These are phyloP conservation scores for Mortierella sp. DNA, from an alignment of 371 early-diverging fungal genomes.

Conservation along the genomic window DNA sequence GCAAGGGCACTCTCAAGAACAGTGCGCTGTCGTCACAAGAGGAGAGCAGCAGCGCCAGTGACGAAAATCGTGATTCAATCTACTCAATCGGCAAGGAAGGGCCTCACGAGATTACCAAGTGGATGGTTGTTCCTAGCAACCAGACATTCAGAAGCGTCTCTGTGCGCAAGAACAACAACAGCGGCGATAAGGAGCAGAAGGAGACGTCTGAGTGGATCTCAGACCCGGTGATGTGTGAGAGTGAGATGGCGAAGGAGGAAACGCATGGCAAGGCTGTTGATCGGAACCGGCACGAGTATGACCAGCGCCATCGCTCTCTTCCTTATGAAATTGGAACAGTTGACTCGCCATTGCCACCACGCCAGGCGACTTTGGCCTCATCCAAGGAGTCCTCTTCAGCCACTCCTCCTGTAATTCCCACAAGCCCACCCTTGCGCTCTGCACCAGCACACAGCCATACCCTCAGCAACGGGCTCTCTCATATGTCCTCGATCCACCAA, in stretches of 20 bases:
- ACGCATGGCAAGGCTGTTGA: background rate
- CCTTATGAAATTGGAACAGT: constrained; percentile 22
- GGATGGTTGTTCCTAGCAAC: constrained; percentile 24
- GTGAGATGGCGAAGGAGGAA: background rate
- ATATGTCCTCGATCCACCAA: background rate
- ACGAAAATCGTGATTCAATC: background rate
- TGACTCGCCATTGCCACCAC: background rate
- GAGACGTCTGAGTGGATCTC: constrained; percentile 9
- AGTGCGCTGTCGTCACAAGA: background rate
- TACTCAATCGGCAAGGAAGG: background rate
- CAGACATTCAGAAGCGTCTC: constrained; percentile 12
- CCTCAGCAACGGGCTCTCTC: background rate
- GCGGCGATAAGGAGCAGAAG: background rate
- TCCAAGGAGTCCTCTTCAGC: background rate
- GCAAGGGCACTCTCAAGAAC: no score
- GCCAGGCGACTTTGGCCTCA: background rate
- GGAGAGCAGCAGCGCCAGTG: background rate
- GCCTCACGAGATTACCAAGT: constrained; percentile 8
- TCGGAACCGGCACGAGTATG: background rate
- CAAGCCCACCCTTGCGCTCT: background rate
- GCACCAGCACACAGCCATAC: background rate
- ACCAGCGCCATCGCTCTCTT: constrained; percentile 18
- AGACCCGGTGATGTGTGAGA: background rate
- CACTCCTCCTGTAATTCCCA: background rate
- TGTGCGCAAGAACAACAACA: background rate